A percentile compares a stretch with the other conserved stretches of the same genome.
Evolutionary conservation across 345 rosid genomes (phyloP).

Genomic region (Camelina laxa): DNA sequence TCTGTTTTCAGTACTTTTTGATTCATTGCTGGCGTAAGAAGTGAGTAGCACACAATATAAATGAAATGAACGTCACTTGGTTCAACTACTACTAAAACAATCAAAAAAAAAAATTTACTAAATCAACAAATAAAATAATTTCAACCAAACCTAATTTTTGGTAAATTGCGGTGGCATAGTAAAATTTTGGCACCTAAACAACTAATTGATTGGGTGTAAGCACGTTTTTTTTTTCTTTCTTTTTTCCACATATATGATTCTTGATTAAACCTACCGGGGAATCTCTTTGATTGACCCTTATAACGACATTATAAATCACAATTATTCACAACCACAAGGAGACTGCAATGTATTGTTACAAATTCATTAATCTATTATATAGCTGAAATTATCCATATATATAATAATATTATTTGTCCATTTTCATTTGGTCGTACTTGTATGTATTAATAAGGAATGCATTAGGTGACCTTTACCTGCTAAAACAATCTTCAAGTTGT

Average conservation of each 20-base stretch:
- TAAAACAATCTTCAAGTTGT: constrained; percentile 18
- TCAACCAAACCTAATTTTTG: neutral
- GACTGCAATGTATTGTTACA: constrained; percentile 4
- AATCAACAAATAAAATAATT: neutral
- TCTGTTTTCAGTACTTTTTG: constrained; percentile 37
- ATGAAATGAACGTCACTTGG: constrained; percentile 15
- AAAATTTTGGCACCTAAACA: neutral
- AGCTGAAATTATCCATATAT: neutral
- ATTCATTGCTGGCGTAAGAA: constrained; percentile 39
- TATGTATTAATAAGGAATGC: constrained; percentile 34
- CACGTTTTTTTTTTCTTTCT: neutral
- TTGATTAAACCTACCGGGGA: constrained; percentile 28
- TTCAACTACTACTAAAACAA: constrained; percentile 40
- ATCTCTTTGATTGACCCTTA: constrained; percentile 13
- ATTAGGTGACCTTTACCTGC: constrained; percentile 39
- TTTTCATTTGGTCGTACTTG: constrained; percentile 34
- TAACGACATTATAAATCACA: neutral
- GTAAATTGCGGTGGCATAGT: neutral
- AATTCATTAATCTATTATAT: neutral
- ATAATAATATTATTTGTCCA: neutral
- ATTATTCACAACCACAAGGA: constrained; percentile 26
- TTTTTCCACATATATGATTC: neutral
- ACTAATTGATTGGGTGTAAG: constrained; percentile 4
- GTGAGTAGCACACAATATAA: neutral
- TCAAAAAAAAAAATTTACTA: neutral